Evolutionary conservation across 257 asterid species (phyloP), one percentile per base, ranked within the genome.

Genomic region (Solanum etuberosum): DNA sequence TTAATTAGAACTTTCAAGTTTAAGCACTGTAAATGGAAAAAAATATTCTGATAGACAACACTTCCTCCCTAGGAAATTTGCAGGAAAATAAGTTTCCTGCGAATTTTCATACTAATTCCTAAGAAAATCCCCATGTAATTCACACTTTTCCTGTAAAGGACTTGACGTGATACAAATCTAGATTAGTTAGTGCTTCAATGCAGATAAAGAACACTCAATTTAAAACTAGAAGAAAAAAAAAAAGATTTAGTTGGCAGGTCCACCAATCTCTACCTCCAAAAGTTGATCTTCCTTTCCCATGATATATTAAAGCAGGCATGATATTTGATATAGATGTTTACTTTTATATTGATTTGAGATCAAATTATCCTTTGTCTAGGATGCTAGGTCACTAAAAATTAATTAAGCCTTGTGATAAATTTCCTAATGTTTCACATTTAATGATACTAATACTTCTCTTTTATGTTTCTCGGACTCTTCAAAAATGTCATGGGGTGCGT

Each of bases 101-200:
- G n/a, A n/a, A n/a, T n/a, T n/a, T n/a, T n/a, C n/a, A n/a, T n/a
- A n/a, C n/a, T n/a, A n/a, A n/a, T n/a, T n/a, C n/a, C n/a, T n/a
- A n/a, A n/a, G n/a, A n/a, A n/a, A n/a, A n/a, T n/a, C n/a, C n/a
- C n/a, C n/a, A n/a, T n/a, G n/a, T n/a, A n/a, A n/a, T n/a, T n/a
- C n/a, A n/a, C n/a, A n/a, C n/a, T n/a, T n/a, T n/a, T n/a, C n/a
- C n/a, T n/a, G n/a, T 68, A 63, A 0, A 1, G 4, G 12, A 31
- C 3, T 0, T 31, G 14, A 31, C 1, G 0, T 1, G 1, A 7
- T 15, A 6, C 1, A 0, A 31, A 68, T 7, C 1, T 9, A 0
- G 1, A 68, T 68, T 68, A 14, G 9, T 29, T 29, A 29, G 23
- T 0, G 2, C 3, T 68, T 15, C 13, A 68, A 68, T 15, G 5